These are phyloP conservation scores for Cucurbita argyrosperma DNA, from an alignment of 306 rosid species.

Conservation along the genomic window DNA sequence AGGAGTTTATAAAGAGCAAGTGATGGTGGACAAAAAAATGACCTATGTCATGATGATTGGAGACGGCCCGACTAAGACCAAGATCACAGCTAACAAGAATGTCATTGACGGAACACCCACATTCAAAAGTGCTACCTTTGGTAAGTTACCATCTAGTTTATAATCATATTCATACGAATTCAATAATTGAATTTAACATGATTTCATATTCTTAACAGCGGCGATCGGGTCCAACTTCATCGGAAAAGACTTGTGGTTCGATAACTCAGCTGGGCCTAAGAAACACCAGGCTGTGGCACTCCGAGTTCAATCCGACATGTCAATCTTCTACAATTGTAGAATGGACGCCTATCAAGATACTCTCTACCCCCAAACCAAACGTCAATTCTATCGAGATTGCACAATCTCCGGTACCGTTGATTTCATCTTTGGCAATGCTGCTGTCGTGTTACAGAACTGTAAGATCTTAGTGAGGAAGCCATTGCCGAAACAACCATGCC, in stretches of 20 bases:
- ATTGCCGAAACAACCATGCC: constrained; percentile 10
- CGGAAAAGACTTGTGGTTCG: constrained; percentile 22
- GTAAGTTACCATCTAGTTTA: constrained; percentile 15
- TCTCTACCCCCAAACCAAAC: constrained; percentile 12
- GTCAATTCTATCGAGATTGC: constrained; percentile 20
- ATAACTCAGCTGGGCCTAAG: constrained; percentile 6
- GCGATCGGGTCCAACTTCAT: constrained; percentile 29
- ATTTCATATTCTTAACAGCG: constrained; percentile 7
- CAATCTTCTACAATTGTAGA: constrained; percentile 17
- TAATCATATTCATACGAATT: too few species aligned
- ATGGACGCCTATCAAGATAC: constrained; percentile 20
- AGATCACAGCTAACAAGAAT: constrained; percentile 19
- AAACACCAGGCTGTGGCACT: constrained; percentile 22
- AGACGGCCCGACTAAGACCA: constrained; percentile 19
- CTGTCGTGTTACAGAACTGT: constrained; percentile 19
- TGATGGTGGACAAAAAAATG: constrained; percentile 16
- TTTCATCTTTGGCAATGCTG: constrained; percentile 13
- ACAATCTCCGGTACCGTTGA: constrained; percentile 16
- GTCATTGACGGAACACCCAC: constrained; percentile 31
- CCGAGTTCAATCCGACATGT: constrained; percentile 5
- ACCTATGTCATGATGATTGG: neutral
- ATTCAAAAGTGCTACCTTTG: constrained; percentile 39
- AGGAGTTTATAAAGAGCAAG: constrained; percentile 41
- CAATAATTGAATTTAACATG: too few species aligned
- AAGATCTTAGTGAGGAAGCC: constrained; percentile 19